Base-by-base conservation (phyloP, 75 land plant species). In the Pseudotsuga menziesii region DNA sequence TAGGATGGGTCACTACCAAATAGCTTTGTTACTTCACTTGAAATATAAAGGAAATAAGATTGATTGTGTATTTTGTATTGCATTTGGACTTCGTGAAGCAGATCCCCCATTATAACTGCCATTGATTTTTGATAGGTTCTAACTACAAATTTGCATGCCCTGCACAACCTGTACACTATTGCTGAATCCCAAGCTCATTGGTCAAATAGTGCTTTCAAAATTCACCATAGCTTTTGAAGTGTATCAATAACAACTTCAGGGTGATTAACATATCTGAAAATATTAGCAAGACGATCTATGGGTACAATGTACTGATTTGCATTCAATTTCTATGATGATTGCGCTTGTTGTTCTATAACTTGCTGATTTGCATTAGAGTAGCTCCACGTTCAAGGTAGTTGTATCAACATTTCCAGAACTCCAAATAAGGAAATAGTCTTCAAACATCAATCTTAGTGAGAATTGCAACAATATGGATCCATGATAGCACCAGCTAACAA, bases 21-120 rank as follows among this genome's bases (percentile, higher is more conserved):
- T 70, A 84, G 80, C 98, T 97, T 97, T 22, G 94, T 94, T 55
- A 92, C 97, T 91, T 97, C 99, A 92, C 99, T 97, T 26, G 99
- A 88, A 41, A 97, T 85, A 81, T 97, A 97, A 57, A 97, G 91
- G 73, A 97, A 92, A 79, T 93, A 97, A 25, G 97, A 87, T 55
- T 97, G 99, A 56, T 87, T 87, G n/a, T 94, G 91, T 41, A 83
- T 82, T 79, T 88, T 89, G 82, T 90, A 97, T 29, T 84, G 84
- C 58, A 75, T 83, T 78, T 97, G 99, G 41, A 97, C 84, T 81
- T 94, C 92, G 77, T 88, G 92, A 20, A 97, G 79, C 82, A 97
- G 82, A 20, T 89, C 87, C 14, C 93, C 99, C 70, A 97, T 90
- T 56, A 89, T 89, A 61, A 80, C 72, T 71, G 89, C 97, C 86